These are phyloP conservation scores for Diaporthe humulicola DNA, from an alignment of 2,329 filamentous ascomycete species.

Conservation along the genomic window DNA sequence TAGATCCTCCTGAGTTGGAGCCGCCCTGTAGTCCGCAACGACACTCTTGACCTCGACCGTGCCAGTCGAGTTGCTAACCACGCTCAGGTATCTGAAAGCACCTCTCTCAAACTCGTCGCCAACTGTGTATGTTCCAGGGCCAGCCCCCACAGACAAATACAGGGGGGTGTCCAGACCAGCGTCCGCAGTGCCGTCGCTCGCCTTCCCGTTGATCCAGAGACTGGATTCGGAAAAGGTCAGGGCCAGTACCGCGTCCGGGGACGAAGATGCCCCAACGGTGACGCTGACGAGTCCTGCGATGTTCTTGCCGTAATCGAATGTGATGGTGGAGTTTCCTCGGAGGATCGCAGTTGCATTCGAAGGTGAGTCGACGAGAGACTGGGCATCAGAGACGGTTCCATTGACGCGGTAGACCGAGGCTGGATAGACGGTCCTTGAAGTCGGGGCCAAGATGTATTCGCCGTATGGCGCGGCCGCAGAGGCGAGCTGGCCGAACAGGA, in stretches of 20 bases:
- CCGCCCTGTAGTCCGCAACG: conserved; percentile 56
- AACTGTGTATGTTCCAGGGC: conserved; percentile 42
- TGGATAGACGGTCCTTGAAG: conserved; percentile 40
- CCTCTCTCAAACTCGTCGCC: conserved; percentile 52
- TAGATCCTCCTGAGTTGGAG: conserved; percentile 57
- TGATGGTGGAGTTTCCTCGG: conserved; percentile 48
- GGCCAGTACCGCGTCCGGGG: conserved; percentile 50
- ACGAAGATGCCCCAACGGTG: conserved; percentile 45
- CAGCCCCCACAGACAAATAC: conserved; percentile 32
- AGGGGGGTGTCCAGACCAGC: conserved; percentile 35
- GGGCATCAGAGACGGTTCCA: conserved; percentile 39
- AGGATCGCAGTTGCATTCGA: conserved; percentile 15
- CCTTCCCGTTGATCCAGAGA: conserved; percentile 61
- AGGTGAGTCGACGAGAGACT: conserved; percentile 42
- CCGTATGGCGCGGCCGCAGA: conserved; percentile 32
- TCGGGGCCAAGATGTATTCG: conserved; percentile 43
- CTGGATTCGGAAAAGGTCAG: conserved; percentile 54
- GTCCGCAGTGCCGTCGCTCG: conserved; percentile 53
- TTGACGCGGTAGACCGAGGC: conserved; percentile 39
- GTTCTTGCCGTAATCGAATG: conserved; percentile 55
- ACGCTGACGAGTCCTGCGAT: conserved; percentile 54
- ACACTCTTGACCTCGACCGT: conserved; percentile 50
- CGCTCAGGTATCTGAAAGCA: conserved; percentile 55
- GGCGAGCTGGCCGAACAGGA: neutral
- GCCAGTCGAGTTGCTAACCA: conserved; percentile 45